Base-by-base conservation (phyloP, 2,329 filamentous ascomycete genomes). In the Tympanopsis confertula region DNA sequence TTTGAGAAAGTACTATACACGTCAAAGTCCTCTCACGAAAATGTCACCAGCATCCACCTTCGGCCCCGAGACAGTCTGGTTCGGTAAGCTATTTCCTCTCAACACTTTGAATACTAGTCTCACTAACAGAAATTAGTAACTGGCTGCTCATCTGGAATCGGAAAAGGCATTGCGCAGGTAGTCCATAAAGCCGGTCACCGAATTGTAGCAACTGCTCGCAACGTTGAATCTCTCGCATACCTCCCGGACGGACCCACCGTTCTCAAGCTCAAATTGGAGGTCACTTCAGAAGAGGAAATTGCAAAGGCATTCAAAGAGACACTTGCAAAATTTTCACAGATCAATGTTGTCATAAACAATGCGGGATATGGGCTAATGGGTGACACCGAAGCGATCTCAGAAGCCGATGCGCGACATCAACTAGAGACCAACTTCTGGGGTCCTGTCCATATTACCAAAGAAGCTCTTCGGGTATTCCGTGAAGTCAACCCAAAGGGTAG, bases 71-170 rank as follows among this genome's bases (percentile, higher is more conserved):
- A 59, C 58, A 5, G 51, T 50, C 39, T 64, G 60, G 60, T 46
- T 63, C 33, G 58, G 58, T 61, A 41, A 45, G 54, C 51, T 17
- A 15, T 22, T 22, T 35, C 5, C 22, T 19, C 14, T 7, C 2
- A 10, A 12, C 3, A 10, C 37, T 13, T 22, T 37, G 38, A 20
- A 22, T 13, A 32, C 10, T 13, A 18, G 22, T 5, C 13, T 17
- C 28, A 40, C 38, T 47, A 41, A 52, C 33, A 15, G 36, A 10
- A 13, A 13, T 7, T 12, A 68, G 63, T 68, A 15, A 68, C 66
- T 24, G 66, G 68, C 13, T 69, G 63, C 45, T 70, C 68, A 1
- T 61, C 57, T 0, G 67, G 68, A 12, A 65, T 71, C 5, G 66
- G 67, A 30, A 51, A 51, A 20, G 53, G 52, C 1, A 47, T 70